Evolutionary conservation across 176 grass and related monocot genomes (phyloP).

Genomic region (Aegilops tauschii): DNA sequence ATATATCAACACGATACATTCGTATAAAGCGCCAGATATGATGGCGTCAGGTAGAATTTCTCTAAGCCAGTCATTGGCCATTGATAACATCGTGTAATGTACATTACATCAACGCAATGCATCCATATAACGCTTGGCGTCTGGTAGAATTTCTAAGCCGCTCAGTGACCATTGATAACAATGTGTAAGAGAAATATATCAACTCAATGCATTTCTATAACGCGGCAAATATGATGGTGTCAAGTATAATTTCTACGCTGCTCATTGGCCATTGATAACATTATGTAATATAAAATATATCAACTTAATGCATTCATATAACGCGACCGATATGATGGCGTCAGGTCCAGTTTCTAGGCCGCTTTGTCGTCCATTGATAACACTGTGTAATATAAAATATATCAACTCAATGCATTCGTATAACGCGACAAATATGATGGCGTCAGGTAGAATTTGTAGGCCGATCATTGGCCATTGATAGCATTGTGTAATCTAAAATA

Average conservation of each 20-base stretch:
- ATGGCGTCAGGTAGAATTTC: no score
- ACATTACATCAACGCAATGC: not conserved
- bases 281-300: no score
- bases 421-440: not conserved
- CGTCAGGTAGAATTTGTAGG: not conserved
- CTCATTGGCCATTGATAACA: not conserved
- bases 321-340: not conserved
- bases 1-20: no score
- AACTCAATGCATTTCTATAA: no score
- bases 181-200: not conserved
- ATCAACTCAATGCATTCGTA: not conserved
- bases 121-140: not conserved
- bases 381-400: no score
- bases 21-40: no score
- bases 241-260: not conserved
- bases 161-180: not conserved
- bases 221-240: not conserved
- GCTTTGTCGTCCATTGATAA: not conserved
- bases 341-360: not conserved
- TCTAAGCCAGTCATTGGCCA: not conserved
- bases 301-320: not conserved
- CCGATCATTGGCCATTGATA: no score
- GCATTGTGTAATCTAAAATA: not conserved
- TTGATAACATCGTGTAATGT: no score
- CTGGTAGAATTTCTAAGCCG: not conserved